Evolutionary conservation across 768 basidiomycete genomes (phyloP).

Genomic region (Rhodotorula babjevae): DNA sequence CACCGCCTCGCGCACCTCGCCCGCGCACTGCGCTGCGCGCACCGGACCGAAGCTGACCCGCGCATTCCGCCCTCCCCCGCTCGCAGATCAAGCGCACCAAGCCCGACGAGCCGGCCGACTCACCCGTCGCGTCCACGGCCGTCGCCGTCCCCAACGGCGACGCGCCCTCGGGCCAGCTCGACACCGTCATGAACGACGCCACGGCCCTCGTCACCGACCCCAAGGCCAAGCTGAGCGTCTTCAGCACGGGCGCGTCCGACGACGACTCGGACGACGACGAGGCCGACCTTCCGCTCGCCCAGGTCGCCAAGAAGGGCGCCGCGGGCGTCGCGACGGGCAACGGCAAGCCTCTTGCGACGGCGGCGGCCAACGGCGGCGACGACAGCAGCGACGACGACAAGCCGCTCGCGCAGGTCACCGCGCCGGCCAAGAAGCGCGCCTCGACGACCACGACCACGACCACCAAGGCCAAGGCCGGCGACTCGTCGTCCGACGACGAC

Average conservation of each 20-base stretch:
- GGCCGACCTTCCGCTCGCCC: slow-evolving; percentile 10
- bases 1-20: no score
- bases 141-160: slow-evolving; percentile 5
- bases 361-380: not conserved
- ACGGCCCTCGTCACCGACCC: slow-evolving; percentile 17
- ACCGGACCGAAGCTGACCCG: not conserved
- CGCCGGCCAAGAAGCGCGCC: slow-evolving; percentile 44
- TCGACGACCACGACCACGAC: slow-evolving; percentile 19
- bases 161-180: not conserved
- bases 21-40: not conserved
- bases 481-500: slow-evolving; percentile 35
- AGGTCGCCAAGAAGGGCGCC: slow-evolving; percentile 5
- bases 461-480: not conserved
- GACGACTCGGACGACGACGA: slow-evolving; percentile 21
- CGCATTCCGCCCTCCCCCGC: not conserved
- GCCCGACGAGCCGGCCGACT: not conserved
- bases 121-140: not conserved
- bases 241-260: slow-evolving; percentile 14
- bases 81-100: slow-evolving; percentile 14
- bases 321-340: not conserved
- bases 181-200: slow-evolving; percentile 36
- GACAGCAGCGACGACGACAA: slow-evolving; percentile 20
- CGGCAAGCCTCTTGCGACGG: not conserved
- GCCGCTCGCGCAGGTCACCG: slow-evolving; percentile 41
- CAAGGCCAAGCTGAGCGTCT: slow-evolving; percentile 25